phyloP scores from a whole-genome alignment of 2,329 filamentous ascomycete genomes.

The Trichophyton rubrum region DNA sequence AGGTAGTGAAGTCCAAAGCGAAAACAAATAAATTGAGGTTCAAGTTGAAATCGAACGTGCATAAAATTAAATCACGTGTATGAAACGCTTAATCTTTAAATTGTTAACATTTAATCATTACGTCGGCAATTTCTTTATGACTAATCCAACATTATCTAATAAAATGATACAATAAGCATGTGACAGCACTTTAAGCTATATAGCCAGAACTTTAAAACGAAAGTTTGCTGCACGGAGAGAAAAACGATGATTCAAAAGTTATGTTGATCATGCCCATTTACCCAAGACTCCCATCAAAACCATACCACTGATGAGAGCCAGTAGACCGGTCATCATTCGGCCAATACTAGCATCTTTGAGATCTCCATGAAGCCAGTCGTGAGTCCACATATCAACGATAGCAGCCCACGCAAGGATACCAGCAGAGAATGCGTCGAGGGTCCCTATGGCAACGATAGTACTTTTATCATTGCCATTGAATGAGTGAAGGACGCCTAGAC shows the following conservation, averaged over 20 bases:
- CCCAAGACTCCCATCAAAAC: constrained; percentile 59
- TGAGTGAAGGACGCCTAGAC: constrained; percentile 54
- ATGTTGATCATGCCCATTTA: constrained; percentile 49
- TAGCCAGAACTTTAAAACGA: neutral
- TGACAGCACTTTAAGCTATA: neutral
- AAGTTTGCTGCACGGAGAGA: too few relatives aligned
- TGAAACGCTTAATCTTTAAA: neutral
- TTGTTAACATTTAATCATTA: neutral
- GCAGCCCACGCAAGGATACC: constrained; percentile 72
- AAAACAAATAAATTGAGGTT: too few relatives aligned
- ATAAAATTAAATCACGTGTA: neutral
- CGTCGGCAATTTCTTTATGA: neutral
- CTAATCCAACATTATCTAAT: neutral
- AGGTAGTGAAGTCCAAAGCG: too few relatives aligned
- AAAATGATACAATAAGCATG: neutral
- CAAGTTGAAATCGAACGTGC: too few relatives aligned
- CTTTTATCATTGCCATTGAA: constrained; percentile 62
- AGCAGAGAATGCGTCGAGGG: constrained; percentile 59
- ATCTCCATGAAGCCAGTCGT: constrained; percentile 57
- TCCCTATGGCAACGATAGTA: constrained; percentile 60
- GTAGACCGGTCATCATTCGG: constrained; percentile 40
- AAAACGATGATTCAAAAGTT: neutral
- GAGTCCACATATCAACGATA: constrained; percentile 66
- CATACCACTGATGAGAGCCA: constrained; percentile 49
- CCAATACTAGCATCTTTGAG: constrained; percentile 40